Conservation (phyloP, 176 grass and related monocot genomes). For the Stipa capillata region DNA sequence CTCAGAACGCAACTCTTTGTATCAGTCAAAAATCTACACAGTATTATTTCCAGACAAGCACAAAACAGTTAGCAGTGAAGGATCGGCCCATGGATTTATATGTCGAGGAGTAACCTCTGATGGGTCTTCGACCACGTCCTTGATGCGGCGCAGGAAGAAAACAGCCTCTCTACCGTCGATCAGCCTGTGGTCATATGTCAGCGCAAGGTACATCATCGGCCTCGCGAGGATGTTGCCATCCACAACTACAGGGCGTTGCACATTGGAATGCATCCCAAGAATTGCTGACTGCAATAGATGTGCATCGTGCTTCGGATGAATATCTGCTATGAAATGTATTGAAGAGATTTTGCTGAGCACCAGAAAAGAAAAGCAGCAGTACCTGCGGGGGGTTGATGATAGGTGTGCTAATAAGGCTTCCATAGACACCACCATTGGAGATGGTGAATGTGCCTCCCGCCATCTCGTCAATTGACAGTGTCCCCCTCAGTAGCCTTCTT, state of each 20-base stretch:
- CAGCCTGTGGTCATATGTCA: conserved; percentile 79
- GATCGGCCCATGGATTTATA: not conserved
- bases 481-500: conserved; percentile 76
- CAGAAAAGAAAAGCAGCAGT: not conserved
- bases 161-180: conserved; percentile 81
- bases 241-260: conserved; percentile 59
- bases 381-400: conserved; percentile 91
- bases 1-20: conserved; percentile 7
- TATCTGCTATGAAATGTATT: not conserved
- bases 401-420: conserved; percentile 79
- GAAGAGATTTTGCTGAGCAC: not conserved
- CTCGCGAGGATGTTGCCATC: conserved; percentile 47
- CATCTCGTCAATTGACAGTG: conserved; percentile 88
- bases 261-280: conserved; percentile 81
- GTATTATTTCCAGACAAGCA: conserved; percentile 52
- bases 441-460: conserved; percentile 88
- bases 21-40: conserved; percentile 48
- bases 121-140: conserved; percentile 81
- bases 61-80: conserved; percentile 1
- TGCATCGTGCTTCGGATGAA: not conserved
- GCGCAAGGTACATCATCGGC: conserved; percentile 77
- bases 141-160: conserved; percentile 79
- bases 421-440: conserved; percentile 82
- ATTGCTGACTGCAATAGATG: conserved; percentile 61
- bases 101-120: conserved; percentile 68